Percentiles rank a stretch among this genome's conserved stretches.
Evolutionary conservation across 139 green algal genomes (phyloP).

Genomic region (Pedinophyceae sp.): DNA sequence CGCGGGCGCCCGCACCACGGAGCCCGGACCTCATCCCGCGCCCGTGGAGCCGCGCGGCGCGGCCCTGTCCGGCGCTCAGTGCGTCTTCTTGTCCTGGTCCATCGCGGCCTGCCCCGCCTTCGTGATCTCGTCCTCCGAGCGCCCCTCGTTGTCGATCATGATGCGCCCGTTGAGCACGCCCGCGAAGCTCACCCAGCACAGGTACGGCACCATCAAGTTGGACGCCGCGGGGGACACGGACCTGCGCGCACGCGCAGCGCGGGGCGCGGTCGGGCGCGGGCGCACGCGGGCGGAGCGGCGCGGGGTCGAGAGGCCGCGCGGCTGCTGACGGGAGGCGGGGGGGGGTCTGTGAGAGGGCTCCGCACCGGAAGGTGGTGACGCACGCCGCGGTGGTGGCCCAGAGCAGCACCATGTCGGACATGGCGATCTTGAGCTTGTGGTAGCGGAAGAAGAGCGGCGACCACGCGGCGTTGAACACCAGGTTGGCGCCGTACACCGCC

Average conservation of each 20-base stretch:
- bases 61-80: too few species aligned
- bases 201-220: not conserved
- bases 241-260: too few species aligned
- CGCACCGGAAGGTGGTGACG: not conserved
- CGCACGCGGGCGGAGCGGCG: too few species aligned
- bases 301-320: too few species aligned
- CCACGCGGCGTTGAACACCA: constrained; percentile 33
- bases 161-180: not conserved
- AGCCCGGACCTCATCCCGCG: too few species aligned
- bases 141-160: not conserved
- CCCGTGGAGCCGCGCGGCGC: too few species aligned
- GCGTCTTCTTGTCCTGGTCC: not conserved
- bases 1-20: too few species aligned
- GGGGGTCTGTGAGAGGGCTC: too few species aligned
- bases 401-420: constrained; percentile 16
- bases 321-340: too few species aligned
- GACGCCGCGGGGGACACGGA: too few species aligned
- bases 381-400: not conserved
- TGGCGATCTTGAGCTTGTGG: constrained; percentile 23
- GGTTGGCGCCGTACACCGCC: constrained; percentile 24
- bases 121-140: not conserved
- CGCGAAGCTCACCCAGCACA: not conserved
- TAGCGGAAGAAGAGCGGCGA: constrained; percentile 37
- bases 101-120: not conserved
- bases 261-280: too few species aligned